Conservation (phyloP, 345 rosid genomes). For the Lagerstroemia speciosa region DNA sequence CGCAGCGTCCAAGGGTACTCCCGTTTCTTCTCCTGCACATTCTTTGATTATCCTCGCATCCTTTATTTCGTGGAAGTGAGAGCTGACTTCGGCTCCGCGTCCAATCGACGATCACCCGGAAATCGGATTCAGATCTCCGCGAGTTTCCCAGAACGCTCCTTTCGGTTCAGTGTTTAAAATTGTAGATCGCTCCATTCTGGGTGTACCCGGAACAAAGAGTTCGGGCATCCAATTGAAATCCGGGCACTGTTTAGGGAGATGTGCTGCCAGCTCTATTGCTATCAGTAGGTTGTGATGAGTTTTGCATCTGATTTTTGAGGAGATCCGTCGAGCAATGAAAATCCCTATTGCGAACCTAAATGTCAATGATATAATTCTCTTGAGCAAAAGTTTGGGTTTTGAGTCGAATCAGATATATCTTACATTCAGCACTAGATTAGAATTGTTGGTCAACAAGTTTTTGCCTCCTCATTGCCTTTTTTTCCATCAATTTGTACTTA, state of each 20-base stretch:
- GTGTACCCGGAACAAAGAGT: too few species aligned
- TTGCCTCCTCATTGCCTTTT: background rate
- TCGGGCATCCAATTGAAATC: too few species aligned
- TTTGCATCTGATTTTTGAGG: background rate
- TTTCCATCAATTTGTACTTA: background rate
- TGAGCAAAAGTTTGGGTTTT: background rate
- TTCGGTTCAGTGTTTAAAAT: background rate
- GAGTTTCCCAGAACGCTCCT: background rate
- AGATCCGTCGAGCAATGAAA: background rate
- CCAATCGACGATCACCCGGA: background rate
- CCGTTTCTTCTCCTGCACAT: background rate
- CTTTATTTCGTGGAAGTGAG: slow-evolving; percentile 1
- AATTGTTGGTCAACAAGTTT: background rate
- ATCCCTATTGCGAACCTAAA: background rate
- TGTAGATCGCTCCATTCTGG: background rate
- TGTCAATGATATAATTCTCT: too few species aligned
- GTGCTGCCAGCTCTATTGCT: background rate
- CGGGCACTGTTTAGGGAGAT: background rate
- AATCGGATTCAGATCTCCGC: background rate
- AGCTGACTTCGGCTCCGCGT: background rate
- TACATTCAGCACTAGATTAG: background rate
- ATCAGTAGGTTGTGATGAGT: background rate
- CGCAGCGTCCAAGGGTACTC: slow-evolving; percentile 80
- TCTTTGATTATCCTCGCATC: slow-evolving; percentile 8
- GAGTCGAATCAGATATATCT: background rate